Evolutionary conservation across 495 filamentous ascomycete species (phyloP).

Genomic region (Penicillium silybi): DNA sequence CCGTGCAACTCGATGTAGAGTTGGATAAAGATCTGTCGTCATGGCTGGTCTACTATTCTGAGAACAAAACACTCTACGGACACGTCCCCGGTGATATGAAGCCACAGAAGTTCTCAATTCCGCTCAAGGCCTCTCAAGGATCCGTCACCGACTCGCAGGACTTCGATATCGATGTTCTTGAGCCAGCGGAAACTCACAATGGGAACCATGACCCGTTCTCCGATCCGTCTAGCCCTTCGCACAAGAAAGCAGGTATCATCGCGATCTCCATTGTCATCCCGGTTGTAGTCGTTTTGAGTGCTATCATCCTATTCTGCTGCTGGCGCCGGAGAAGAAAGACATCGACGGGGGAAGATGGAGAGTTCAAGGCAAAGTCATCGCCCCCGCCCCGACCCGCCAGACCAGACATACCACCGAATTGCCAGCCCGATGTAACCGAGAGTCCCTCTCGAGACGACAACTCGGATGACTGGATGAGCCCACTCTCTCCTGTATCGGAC

Average conservation of each 20-base stretch:
- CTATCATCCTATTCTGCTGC: slow-evolving; percentile 40
- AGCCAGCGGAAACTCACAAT: slow-evolving; percentile 14
- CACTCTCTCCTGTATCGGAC: slow-evolving; percentile 24
- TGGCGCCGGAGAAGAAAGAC: slow-evolving; percentile 34
- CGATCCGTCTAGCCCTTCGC: slow-evolving; percentile 11
- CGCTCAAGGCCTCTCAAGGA: slow-evolving; percentile 48
- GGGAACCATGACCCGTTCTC: slow-evolving; percentile 14
- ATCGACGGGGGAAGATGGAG: slow-evolving; percentile 24
- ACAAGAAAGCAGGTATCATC: slow-evolving; percentile 42
- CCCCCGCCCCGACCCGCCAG: slow-evolving; percentile 19
- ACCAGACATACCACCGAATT: slow-evolving; percentile 24
- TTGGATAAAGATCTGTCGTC: slow-evolving; percentile 43
- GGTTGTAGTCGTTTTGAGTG: slow-evolving; percentile 28
- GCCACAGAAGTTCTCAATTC: slow-evolving; percentile 41
- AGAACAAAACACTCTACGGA: slow-evolving; percentile 56
- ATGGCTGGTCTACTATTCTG: slow-evolving; percentile 66
- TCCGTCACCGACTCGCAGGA: slow-evolving; percentile 41
- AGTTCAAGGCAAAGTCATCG: slow-evolving; percentile 18
- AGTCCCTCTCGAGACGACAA: slow-evolving; percentile 20
- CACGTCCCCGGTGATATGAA: slow-evolving; percentile 51
- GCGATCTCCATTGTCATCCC: slow-evolving; percentile 43
- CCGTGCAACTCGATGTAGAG: slow-evolving; percentile 53
- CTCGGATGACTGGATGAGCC: slow-evolving; percentile 24
- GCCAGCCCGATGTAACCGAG: slow-evolving; percentile 26
- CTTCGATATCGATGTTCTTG: slow-evolving; percentile 49